phyloP scores from a whole-genome alignment of 495 filamentous ascomycete species.

The Hypoxylon rickii region DNA sequence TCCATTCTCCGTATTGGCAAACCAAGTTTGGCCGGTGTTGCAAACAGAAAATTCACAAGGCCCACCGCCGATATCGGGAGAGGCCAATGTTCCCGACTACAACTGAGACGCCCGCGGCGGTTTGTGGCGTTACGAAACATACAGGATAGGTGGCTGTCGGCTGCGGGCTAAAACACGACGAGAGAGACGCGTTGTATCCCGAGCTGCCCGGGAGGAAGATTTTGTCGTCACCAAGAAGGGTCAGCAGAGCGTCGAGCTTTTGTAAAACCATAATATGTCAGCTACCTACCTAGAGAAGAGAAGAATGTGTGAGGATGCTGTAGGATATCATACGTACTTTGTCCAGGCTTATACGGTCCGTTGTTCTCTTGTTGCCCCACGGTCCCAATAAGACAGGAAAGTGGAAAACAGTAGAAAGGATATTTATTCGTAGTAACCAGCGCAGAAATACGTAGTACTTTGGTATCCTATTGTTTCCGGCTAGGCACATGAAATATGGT shows the following conservation, averaged over 20 bases:
- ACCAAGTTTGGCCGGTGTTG: conserved; percentile 49
- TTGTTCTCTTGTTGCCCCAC: too few species aligned
- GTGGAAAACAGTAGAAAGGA: too few species aligned
- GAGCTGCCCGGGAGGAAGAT: conserved; percentile 6
- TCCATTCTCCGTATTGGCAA: conserved; percentile 45
- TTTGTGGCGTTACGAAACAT: conserved; percentile 9
- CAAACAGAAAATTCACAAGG: conserved; percentile 41
- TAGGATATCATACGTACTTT: too few species aligned
- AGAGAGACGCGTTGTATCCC: conserved; percentile 15
- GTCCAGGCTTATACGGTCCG: too few species aligned
- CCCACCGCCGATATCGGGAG: conserved; percentile 20
- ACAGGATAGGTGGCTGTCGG: conserved; percentile 10
- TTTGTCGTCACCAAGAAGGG: neutral
- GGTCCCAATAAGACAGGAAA: too few species aligned
- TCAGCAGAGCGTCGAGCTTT: neutral
- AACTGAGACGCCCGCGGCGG: conserved; percentile 24
- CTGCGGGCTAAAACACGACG: conserved; percentile 23
- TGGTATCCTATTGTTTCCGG: too few species aligned
- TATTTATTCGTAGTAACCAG: too few species aligned
- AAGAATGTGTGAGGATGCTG: too few species aligned
- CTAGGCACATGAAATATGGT: too few species aligned
- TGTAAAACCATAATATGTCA: too few species aligned
- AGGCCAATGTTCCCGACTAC: conserved; percentile 12
- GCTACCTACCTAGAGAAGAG: too few species aligned
- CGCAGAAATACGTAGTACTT: too few species aligned